phyloP scores from a whole-genome alignment of 176 grass and related monocot species.

The Hsuehochloa calcarea region DNA sequence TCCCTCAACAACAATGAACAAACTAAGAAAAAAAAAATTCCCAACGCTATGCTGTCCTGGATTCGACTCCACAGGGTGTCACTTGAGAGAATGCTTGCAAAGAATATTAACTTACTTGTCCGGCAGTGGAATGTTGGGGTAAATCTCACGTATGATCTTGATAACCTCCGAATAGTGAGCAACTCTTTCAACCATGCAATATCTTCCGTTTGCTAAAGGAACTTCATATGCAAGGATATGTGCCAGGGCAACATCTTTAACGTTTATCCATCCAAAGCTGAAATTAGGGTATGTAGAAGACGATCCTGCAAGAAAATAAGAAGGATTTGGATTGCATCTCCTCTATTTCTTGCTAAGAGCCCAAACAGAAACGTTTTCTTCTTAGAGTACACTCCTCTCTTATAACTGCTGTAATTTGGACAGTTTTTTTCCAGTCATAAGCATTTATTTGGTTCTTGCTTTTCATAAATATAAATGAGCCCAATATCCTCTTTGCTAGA shows the following conservation, averaged over 20 bases:
- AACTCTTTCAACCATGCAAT: constrained; percentile 59
- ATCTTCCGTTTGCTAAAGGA: constrained; percentile 50
- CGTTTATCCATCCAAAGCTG: constrained; percentile 45
- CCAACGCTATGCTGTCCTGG: not conserved
- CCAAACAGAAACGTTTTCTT: not conserved
- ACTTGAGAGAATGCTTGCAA: not conserved
- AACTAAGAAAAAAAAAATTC: not conserved
- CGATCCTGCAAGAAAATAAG: constrained; percentile 36
- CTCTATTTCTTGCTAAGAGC: not conserved
- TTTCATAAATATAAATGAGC: not conserved
- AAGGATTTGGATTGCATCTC: not conserved
- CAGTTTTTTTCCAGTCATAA: not conserved
- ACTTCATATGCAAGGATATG: constrained; percentile 58
- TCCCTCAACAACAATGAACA: not conserved
- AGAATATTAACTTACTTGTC: constrained; percentile 45
- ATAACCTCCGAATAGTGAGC: constrained; percentile 40
- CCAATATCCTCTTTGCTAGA: not conserved
- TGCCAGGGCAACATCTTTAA: constrained; percentile 58
- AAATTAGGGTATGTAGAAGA: constrained; percentile 46
- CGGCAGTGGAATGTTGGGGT: constrained; percentile 34
- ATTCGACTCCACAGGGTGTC: not conserved
- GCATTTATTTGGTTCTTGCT: not conserved
- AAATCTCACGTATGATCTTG: constrained; percentile 31
- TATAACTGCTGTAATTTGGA: not conserved
- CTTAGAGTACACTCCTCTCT: not conserved